Evolutionary conservation across 352 stramenopile genomes (phyloP).

Genomic region (Blastocystis sp.): DNA sequence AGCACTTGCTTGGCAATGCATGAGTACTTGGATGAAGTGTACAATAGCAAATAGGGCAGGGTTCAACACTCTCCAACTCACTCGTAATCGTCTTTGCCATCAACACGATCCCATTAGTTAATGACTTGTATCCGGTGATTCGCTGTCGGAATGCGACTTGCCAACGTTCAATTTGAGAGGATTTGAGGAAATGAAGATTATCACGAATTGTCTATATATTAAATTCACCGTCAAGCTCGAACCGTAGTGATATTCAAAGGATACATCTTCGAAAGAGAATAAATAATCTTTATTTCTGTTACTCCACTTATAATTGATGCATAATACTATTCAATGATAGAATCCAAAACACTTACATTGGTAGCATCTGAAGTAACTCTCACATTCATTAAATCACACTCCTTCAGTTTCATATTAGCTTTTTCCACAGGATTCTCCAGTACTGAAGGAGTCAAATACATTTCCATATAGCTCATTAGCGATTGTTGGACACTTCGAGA

Average conservation of each 20-base stretch:
- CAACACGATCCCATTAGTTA: background rate
- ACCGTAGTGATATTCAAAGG: slow-evolving; percentile 37
- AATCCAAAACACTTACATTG: background rate
- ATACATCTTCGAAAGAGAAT: background rate
- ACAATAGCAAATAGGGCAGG: slow-evolving; percentile 82
- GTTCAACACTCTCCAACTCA: slow-evolving; percentile 80
- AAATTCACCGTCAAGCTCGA: background rate
- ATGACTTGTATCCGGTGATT: background rate
- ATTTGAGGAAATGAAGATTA: background rate
- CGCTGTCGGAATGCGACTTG: slow-evolving; percentile 21
- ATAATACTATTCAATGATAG: background rate
- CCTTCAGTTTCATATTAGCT: background rate
- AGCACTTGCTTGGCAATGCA: slow-evolving; percentile 77
- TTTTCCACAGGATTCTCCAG: background rate
- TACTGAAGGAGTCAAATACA: slow-evolving; percentile 19
- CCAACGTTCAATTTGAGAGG: background rate
- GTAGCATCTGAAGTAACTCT: background rate
- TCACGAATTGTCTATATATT: background rate
- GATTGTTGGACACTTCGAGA: background rate
- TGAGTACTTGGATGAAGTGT: slow-evolving; percentile 79
- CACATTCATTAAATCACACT: background rate
- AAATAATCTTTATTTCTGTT: background rate
- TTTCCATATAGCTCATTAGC: background rate
- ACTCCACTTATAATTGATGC: background rate
- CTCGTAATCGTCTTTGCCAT: slow-evolving; percentile 77